Evolutionary conservation across 108 stramenopile genomes (phyloP).

Genomic region (Fistulifera pelliculosa): DNA sequence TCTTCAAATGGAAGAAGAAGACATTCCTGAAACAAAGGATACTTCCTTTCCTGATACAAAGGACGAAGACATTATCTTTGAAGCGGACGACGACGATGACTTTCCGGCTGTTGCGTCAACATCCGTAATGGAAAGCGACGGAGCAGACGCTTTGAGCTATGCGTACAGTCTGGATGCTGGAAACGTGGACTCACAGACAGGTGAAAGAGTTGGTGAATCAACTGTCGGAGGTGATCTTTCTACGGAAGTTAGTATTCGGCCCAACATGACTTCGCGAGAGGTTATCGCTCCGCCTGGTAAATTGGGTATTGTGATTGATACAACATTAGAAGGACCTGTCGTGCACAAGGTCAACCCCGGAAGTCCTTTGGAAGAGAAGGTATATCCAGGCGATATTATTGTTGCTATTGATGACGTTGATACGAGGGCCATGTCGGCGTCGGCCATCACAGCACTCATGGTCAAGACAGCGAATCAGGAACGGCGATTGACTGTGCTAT

Average conservation of each 20-base stretch:
- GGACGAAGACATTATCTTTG: too few species aligned
- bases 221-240: too few species aligned
- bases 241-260: too few species aligned
- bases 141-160: conserved; percentile 35
- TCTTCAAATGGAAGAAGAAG: too few species aligned
- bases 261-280: conserved; percentile 9
- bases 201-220: too few species aligned
- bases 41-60: too few species aligned
- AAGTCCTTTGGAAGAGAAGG: conserved; percentile 39
- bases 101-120: too few species aligned
- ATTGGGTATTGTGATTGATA: conserved; percentile 80
- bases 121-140: not conserved
- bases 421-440: conserved; percentile 58
- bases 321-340: conserved; percentile 66
- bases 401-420: conserved; percentile 69
- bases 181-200: not conserved
- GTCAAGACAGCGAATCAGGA: conserved; percentile 46
- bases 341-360: conserved; percentile 50
- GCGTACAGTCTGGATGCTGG: conserved; percentile 54
- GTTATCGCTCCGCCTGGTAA: conserved; percentile 67
- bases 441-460: conserved; percentile 59
- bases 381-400: conserved; percentile 62
- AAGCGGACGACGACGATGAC: too few species aligned
- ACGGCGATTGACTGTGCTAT: conserved; percentile 32
- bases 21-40: too few species aligned